Evolutionary conservation across 495 filamentous ascomycete genomes (phyloP), one percentile per base, ranked within the genome.

Genomic region (Penicillium cosmopolitanum): DNA sequence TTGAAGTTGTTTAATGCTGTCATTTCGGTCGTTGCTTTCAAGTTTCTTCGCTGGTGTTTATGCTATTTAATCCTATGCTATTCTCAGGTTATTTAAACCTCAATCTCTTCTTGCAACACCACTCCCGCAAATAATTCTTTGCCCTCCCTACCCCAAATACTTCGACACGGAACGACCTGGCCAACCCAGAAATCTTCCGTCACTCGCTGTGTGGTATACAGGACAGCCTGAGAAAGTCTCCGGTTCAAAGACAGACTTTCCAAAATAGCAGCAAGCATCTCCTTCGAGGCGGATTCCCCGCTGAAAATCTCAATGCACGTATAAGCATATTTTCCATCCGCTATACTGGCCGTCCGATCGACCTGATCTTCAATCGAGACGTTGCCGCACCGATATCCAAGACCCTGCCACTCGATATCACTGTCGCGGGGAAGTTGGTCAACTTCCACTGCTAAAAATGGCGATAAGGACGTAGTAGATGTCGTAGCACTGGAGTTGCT

Each of bases 401-500:
- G 59, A 25, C 76, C 83, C 63, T 87, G 84, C 91, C 91, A 94
- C 73, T 96, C 92, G 38, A 96, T 83, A 53, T 78, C 77, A 59
- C 83, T 86, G 13, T 73, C 79, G 33, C 89, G 81, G 1, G 92
- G 92, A 36, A 96, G 73, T 58, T 84, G 82, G 42, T 85, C 80
- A 12, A 94, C 89, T 56, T 94, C 84, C 3, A 86, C 87, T 0
- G 86, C 84, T 65, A 93, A 86, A 57, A 92, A 81, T 3, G 87
- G 87, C 2, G 92, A 87, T 19, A 79, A 55, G 23, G 44, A 52
- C 2, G 61, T 13, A 13, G 15, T 12, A 38, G 36, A 38, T n/a
- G 36, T 38, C 36, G 3, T 54, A 15, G 58, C 57, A 31, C 28
- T 31, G 23, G 23, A 23, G 23, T 3, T 23, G 23, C 2, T 23